phyloP scores from a whole-genome alignment of 2,329 filamentous ascomycete species.

The Sclerotiophoma versabilis region DNA sequence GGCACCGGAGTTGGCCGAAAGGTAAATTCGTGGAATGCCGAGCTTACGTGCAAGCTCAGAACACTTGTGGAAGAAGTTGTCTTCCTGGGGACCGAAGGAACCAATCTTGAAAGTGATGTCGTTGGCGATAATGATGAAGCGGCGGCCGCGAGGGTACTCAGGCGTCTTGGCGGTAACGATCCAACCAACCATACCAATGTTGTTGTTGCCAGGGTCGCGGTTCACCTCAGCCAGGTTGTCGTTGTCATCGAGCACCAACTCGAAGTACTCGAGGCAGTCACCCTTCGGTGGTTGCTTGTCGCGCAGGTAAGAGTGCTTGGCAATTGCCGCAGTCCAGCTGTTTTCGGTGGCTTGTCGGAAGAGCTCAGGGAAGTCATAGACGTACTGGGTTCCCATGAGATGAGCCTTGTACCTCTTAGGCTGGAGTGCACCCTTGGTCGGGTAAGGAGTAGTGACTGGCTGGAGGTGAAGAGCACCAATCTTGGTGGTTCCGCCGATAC shows the following conservation, averaged over 20 bases:
- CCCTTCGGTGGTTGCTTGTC: slow-evolving; percentile 84
- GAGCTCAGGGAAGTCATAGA: slow-evolving; percentile 99
- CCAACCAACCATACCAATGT: slow-evolving; percentile 98
- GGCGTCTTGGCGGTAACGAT: slow-evolving; percentile 92
- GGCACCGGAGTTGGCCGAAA: slow-evolving; percentile 98
- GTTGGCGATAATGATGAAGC: slow-evolving; percentile 97
- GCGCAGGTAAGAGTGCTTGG: slow-evolving; percentile 74
- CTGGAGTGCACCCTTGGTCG: slow-evolving; percentile 98
- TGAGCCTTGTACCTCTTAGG: slow-evolving; percentile 99
- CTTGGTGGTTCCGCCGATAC: slow-evolving; percentile 93
- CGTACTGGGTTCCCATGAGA: slow-evolving; percentile 98
- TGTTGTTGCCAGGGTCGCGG: slow-evolving; percentile 93
- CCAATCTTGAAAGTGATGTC: slow-evolving; percentile 99
- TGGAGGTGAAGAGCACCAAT: slow-evolving; percentile 94
- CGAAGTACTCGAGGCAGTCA: slow-evolving; percentile 91
- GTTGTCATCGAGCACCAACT: slow-evolving; percentile 92
- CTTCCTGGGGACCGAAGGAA: slow-evolving; percentile 94
- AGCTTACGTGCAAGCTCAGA: slow-evolving; percentile 93
- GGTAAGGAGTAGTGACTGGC: slow-evolving; percentile 89
- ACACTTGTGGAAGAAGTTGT: slow-evolving; percentile 99
- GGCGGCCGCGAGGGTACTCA: slow-evolving; percentile 90
- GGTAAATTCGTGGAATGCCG: slow-evolving; percentile 94
- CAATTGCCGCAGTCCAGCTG: slow-evolving; percentile 80
- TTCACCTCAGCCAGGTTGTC: slow-evolving; percentile 93
- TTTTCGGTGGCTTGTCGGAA: slow-evolving; percentile 99